Evolutionary conservation across 1,139 yeast genomes (phyloP), one percentile per base, ranked within the genome.

Genomic region (Diutina catenulata): DNA sequence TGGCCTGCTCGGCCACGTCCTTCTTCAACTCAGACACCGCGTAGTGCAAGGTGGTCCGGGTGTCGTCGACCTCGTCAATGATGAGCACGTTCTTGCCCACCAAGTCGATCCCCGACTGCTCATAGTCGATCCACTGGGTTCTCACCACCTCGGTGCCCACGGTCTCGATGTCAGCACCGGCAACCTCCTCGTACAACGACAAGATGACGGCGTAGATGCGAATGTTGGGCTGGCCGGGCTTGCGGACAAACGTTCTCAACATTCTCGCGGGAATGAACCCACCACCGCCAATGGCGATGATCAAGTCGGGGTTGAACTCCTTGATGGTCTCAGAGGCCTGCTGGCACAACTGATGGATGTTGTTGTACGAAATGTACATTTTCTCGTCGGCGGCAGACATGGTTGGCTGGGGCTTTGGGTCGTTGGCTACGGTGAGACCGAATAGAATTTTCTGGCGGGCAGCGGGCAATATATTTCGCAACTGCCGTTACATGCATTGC

Each of bases 211-310:
- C 96, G 76, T 84, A 91, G 52, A 88, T 86, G 48, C 94, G 83
- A 44, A 87, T 83, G 57, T 86, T 87, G 50, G 91, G 87, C 46
- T 81, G 73, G 42, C 94, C 94, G 39, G 81, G 82, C 46, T 78
- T 79, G 60, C 86, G 87, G 51, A 88, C 67, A 61, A 88, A 88
- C 1, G 96, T 79, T 58, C 97, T 76, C 51, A 88, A 73, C 63
- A 88, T 88, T 56, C 97, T 76, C 22, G 97, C 96, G 14, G 97
- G 97, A 44, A 88, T 88, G 60, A 88, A 82, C 5, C 97, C 97
- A 51, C 97, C 95, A 45, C 95, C 95, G 52, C 82, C 75, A 52
- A 88, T 84, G 49, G 96, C 96, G 44, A 88, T 79, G 61, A 88
- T 86, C 47, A 86, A 68, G 59, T 83, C 91, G 22, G 45, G 95